These are phyloP conservation scores for Lizonia empirigonia DNA, from an alignment of 2,329 filamentous ascomycete genomes.

Conservation along the genomic window DNA sequence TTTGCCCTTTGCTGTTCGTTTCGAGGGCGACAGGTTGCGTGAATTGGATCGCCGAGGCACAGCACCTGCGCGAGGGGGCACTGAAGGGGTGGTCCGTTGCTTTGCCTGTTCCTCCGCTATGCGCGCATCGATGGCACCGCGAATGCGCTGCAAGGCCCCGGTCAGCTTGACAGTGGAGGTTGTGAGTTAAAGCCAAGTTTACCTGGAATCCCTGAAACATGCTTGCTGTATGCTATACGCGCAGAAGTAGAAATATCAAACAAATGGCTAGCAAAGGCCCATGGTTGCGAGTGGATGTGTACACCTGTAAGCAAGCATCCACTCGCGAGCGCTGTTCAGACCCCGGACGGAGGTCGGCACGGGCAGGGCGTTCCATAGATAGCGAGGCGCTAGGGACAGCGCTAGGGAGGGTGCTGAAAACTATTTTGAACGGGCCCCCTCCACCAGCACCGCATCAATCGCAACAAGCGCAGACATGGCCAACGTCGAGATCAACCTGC, in stretches of 20 bases:
- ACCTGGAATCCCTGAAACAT: slow-evolving; percentile 48
- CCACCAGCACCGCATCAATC: background rate
- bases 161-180: slow-evolving; percentile 29
- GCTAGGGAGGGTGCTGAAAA: slow-evolving; percentile 15
- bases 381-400: background rate
- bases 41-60: slow-evolving; percentile 55
- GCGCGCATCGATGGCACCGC: slow-evolving; percentile 81
- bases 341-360: slow-evolving; percentile 8
- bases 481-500: slow-evolving; percentile 65
- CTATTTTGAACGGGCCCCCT: slow-evolving; percentile 16
- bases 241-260: slow-evolving; percentile 1
- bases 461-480: slow-evolving; percentile 61
- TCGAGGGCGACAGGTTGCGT: slow-evolving; percentile 48
- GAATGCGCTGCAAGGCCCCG: slow-evolving; percentile 66
- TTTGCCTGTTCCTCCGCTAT: slow-evolving; percentile 92
- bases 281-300: slow-evolving; percentile 18
- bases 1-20: slow-evolving; percentile 37
- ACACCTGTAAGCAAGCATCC: slow-evolving; percentile 29
- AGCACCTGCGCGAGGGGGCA: slow-evolving; percentile 52
- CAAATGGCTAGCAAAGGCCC: slow-evolving; percentile 1
- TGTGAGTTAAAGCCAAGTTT: slow-evolving; percentile 38
- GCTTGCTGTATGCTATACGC: slow-evolving; percentile 25
- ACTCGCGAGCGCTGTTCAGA: background rate
- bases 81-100: slow-evolving; percentile 61
- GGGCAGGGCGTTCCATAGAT: too few species aligned